phyloP scores from a whole-genome alignment of 1,139 yeast species.

The Pichia sp. region DNA sequence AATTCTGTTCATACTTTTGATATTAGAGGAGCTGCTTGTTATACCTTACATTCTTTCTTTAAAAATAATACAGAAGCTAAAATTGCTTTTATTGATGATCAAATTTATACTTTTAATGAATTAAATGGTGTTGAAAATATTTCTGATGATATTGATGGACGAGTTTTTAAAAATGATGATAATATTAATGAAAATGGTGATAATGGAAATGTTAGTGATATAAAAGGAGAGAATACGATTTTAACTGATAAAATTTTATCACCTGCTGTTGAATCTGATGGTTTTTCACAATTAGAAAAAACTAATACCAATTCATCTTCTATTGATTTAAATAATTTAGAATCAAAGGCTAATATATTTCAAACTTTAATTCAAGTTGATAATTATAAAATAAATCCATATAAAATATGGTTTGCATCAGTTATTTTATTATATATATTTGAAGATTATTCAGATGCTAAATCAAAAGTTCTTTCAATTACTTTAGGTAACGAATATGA shows the following conservation, averaged over 20 bases:
- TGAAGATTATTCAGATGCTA: conserved; percentile 48
- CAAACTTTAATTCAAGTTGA: conserved; percentile 71
- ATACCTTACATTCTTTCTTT: conserved; percentile 63
- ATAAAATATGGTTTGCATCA: conserved; percentile 80
- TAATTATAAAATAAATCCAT: conserved; percentile 77
- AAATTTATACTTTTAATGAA: conserved; percentile 30
- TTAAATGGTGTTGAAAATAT: conserved; percentile 20
- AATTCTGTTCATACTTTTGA: conserved; percentile 84
- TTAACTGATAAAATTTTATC: not conserved
- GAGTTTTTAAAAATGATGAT: conserved; percentile 1
- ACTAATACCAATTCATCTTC: conserved; percentile 8
- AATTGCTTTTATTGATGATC: conserved; percentile 55
- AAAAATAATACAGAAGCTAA: conserved; percentile 55
- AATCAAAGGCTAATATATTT: conserved; percentile 47
- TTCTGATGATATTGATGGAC: conserved; percentile 4
- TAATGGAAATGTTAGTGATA: not conserved
- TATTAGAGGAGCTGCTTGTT: conserved; percentile 64
- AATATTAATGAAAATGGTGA: conserved; percentile 3
- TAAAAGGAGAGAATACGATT: not conserved
- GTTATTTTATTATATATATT: conserved; percentile 59
- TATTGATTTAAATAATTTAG: conserved; percentile 5
- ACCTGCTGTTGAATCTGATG: not conserved
- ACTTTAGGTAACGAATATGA: conserved; percentile 68
- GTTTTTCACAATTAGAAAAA: not conserved
- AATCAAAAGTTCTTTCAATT: conserved; percentile 47